A percentile compares a stretch with the other conserved stretches of the same genome.
Conservation (phyloP, 2,329 filamentous ascomycete genomes). For the Calonectria naviculata region DNA sequence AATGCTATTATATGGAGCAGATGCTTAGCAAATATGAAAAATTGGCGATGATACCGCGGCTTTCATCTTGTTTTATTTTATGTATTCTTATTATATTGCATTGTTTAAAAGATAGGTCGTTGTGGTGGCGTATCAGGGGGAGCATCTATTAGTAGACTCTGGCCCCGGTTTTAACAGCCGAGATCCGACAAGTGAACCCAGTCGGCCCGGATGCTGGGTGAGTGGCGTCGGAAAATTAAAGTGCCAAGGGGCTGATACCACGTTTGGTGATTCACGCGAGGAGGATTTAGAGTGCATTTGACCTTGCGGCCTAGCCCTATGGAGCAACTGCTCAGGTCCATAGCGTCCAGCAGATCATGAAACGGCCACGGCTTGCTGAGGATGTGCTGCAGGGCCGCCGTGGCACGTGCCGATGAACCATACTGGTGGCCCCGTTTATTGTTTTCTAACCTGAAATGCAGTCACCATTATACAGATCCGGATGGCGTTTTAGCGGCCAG, state of each 20-base stretch:
- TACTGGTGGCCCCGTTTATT: not conserved
- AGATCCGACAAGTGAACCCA: not conserved
- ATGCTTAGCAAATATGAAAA: not conserved
- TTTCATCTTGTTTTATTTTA: too few species aligned
- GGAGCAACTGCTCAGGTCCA: not conserved
- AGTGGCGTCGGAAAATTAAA: not conserved
- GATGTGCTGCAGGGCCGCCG: not conserved
- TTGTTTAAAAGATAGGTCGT: not conserved
- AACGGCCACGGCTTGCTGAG: not conserved
- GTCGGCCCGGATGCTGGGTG: not conserved
- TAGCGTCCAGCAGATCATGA: not conserved
- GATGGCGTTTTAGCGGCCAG: not conserved
- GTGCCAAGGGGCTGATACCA: not conserved
- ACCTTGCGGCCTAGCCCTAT: not conserved
- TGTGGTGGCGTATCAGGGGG: not conserved
- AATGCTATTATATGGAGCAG: too few species aligned
- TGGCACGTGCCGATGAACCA: not conserved
- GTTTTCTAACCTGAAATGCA: not conserved
- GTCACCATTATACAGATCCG: not conserved
- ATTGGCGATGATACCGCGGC: not conserved
- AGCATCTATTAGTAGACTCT: too few species aligned
- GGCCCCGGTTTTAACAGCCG: not conserved
- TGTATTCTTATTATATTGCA: too few species aligned
- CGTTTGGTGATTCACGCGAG: not conserved
- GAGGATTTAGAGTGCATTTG: not conserved